Conservation (phyloP, 169 alveolate genomes). For the Plasmodium knowlesi region DNA sequence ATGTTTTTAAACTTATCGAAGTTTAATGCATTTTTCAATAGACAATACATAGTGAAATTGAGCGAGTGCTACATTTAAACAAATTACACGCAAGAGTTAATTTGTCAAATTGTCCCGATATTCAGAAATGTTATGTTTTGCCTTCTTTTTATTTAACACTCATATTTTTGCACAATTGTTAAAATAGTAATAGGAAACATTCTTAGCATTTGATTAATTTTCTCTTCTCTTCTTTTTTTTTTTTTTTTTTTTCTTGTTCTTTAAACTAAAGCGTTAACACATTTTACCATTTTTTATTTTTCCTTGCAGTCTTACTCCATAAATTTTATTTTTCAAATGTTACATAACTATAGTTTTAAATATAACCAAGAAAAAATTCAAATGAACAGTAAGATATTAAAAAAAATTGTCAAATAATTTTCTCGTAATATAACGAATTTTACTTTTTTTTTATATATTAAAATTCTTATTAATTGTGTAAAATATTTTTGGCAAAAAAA, state of each 20-base stretch:
- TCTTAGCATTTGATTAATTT: background rate
- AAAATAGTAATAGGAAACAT: constrained; percentile 8
- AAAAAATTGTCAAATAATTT: background rate
- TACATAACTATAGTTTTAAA: background rate
- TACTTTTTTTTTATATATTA: background rate
- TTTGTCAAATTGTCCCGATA: background rate
- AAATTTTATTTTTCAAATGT: constrained; percentile 3
- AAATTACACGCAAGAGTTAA: background rate
- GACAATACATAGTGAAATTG: constrained; percentile 49
- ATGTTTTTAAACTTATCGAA: constrained; percentile 65
- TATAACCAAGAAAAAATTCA: background rate
- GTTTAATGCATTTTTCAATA: constrained; percentile 66
- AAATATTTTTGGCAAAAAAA: constrained; percentile 10
- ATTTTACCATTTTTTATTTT: constrained; percentile 30
- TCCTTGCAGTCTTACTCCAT: background rate
- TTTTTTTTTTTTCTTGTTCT: constrained; percentile 6
- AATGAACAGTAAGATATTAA: background rate
- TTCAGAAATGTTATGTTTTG: background rate
- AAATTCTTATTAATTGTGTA: background rate
- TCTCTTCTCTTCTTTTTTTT: background rate
- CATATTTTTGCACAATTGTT: constrained; percentile 5
- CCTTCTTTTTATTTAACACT: background rate
- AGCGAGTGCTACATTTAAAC: constrained; percentile 15
- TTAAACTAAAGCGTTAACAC: background rate
- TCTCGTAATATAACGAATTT: constrained; percentile 1